Evolutionary conservation across 139 green algal genomes (phyloP).

Genomic region (Diplosphaera chodatii): DNA sequence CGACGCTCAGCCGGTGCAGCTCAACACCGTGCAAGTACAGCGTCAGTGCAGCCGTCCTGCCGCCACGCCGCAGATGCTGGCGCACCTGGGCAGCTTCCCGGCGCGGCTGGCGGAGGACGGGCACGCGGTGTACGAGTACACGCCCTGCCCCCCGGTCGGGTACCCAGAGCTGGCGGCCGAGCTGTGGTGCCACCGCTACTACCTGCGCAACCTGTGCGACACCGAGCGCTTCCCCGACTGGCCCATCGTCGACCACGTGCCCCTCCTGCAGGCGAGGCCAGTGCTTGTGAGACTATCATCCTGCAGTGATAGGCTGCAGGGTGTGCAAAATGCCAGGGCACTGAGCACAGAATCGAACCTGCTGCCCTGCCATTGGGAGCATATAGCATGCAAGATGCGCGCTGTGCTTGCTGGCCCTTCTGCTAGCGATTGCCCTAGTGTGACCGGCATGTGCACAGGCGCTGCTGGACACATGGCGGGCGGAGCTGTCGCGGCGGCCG

Average conservation of each 20-base stretch:
- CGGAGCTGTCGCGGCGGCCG: slow-evolving; percentile 67
- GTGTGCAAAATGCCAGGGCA: too few species aligned
- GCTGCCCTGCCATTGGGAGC: too few species aligned
- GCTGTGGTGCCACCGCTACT: slow-evolving; percentile 92
- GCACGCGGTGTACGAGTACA: slow-evolving; percentile 77
- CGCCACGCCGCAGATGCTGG: slow-evolving; percentile 31
- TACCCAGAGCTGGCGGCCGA: slow-evolving; percentile 85
- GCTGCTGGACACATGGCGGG: slow-evolving; percentile 79
- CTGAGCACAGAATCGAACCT: too few species aligned
- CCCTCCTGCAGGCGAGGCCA: slow-evolving; percentile 74
- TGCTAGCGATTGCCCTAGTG: too few species aligned
- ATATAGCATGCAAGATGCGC: too few species aligned
- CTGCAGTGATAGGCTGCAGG: too few species aligned
- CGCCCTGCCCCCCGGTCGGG: slow-evolving; percentile 72
- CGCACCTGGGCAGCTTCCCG: slow-evolving; percentile 66
- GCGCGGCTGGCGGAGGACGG: slow-evolving; percentile 53
- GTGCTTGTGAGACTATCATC: too few species aligned
- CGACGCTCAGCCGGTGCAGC: too few species aligned
- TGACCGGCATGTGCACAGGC: too few species aligned
- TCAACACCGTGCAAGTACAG: too few species aligned
- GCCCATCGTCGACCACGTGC: slow-evolving; percentile 78
- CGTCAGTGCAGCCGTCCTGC: too few species aligned
- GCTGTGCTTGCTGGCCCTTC: too few species aligned
- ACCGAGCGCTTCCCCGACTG: slow-evolving; percentile 67
- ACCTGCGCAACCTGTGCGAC: slow-evolving; percentile 86